These are phyloP conservation scores for Trypanosoma grayi DNA, from an alignment of 208 protist genomes.

Conservation along the genomic window DNA sequence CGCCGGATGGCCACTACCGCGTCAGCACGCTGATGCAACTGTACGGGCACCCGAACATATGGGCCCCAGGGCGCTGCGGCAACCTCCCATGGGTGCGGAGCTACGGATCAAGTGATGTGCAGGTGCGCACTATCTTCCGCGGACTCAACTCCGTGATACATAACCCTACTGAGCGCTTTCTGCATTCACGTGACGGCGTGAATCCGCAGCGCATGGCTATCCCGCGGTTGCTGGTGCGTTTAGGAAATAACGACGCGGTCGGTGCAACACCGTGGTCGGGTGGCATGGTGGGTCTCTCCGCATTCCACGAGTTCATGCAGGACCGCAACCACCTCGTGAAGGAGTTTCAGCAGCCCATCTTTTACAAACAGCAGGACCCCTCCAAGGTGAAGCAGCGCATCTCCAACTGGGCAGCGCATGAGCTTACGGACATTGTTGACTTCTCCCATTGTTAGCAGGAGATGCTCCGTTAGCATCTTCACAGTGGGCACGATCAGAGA, in stretches of 20 bases:
- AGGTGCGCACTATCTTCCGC: constrained; percentile 73
- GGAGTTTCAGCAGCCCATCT: constrained; percentile 73
- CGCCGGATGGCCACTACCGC: constrained; percentile 74
- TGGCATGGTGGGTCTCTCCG: constrained; percentile 57
- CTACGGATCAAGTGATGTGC: constrained; percentile 76
- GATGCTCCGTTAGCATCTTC: background rate
- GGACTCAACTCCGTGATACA: constrained; percentile 66
- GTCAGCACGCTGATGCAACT: constrained; percentile 85
- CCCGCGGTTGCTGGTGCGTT: constrained; percentile 66
- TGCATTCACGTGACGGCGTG: constrained; percentile 59
- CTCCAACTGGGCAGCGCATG: constrained; percentile 55
- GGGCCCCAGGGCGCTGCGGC: constrained; percentile 68
- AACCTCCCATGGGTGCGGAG: constrained; percentile 63
- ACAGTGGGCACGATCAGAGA: background rate
- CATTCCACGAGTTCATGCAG: constrained; percentile 79
- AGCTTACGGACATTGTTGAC: constrained; percentile 75
- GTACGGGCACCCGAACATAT: constrained; percentile 72
- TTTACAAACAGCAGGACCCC: constrained; percentile 85
- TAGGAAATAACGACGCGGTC: constrained; percentile 70
- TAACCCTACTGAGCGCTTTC: constrained; percentile 61
- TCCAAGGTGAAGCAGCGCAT: constrained; percentile 67
- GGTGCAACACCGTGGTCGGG: constrained; percentile 81
- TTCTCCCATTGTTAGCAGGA: constrained; percentile 72
- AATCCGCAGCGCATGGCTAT: constrained; percentile 53
- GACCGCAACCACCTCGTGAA: constrained; percentile 75